Percentiles rank a stretch among this genome's conserved stretches.
phyloP scores from a whole-genome alignment of 495 filamentous ascomycete species.

The Xylaria cubensis region DNA sequence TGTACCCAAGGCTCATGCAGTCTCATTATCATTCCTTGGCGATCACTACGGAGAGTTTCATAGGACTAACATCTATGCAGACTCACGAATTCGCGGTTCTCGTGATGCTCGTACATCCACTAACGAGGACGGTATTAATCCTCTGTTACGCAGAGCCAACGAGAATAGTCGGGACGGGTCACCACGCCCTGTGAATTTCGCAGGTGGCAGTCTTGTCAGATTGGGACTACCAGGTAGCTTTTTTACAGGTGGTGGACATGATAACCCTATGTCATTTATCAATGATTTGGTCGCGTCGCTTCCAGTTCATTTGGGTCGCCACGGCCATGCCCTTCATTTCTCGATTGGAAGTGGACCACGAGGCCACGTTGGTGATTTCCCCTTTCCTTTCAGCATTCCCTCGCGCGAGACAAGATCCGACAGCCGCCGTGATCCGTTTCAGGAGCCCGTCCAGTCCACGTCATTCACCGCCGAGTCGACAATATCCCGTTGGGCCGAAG shows the following conservation, averaged over 20 bases:
- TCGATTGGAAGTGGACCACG: slow-evolving; percentile 50
- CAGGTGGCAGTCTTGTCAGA: slow-evolving; percentile 41
- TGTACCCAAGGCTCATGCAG: background rate
- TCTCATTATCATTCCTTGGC: background rate
- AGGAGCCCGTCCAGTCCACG: slow-evolving; percentile 63
- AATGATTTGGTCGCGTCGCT: slow-evolving; percentile 48
- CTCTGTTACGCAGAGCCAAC: slow-evolving; percentile 63
- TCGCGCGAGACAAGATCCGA: slow-evolving; percentile 49
- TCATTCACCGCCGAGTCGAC: slow-evolving; percentile 75
- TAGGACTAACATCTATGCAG: slow-evolving; percentile 43
- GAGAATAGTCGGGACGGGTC: slow-evolving; percentile 45
- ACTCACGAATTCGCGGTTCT: slow-evolving; percentile 44
- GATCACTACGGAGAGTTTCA: background rate
- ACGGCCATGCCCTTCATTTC: slow-evolving; percentile 47
- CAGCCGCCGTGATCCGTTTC: slow-evolving; percentile 49
- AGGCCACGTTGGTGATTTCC: slow-evolving; percentile 46
- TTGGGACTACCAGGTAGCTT: slow-evolving; percentile 43
- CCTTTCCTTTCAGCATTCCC: slow-evolving; percentile 41
- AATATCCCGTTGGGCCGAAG: slow-evolving; percentile 82
- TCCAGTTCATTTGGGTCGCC: slow-evolving; percentile 40
- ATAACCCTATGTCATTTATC: slow-evolving; percentile 50
- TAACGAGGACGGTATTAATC: slow-evolving; percentile 82
- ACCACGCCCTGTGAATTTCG: slow-evolving; percentile 36
- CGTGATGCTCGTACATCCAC: slow-evolving; percentile 36
- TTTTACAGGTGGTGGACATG: slow-evolving; percentile 35